Conservation (phyloP, 305 asterid genomes). For the Rubia peregrina region DNA sequence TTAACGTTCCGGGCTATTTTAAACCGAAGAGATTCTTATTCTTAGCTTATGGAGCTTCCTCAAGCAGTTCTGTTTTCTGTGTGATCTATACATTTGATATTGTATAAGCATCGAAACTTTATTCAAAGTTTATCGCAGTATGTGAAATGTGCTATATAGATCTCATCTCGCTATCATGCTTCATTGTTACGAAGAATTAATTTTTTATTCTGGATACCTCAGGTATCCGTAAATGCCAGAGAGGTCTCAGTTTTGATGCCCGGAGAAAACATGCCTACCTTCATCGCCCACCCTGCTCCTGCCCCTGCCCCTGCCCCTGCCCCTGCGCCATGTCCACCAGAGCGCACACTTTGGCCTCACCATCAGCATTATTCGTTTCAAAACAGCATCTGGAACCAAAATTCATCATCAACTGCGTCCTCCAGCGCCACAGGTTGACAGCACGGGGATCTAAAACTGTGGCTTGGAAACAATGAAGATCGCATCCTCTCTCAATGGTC, state of each 20-base stretch:
- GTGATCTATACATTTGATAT: no score
- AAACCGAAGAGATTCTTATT: no score
- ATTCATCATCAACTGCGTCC: slow-evolving; percentile 20
- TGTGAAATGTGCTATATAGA: neutral
- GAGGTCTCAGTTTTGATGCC: slow-evolving; percentile 87
- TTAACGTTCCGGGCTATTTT: no score
- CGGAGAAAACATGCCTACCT: slow-evolving; percentile 65
- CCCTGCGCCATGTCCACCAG: slow-evolving; percentile 68
- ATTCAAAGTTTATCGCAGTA: no score
- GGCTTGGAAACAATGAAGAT: neutral
- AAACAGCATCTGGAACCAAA: slow-evolving; percentile 8
- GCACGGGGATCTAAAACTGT: neutral
- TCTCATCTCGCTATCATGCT: neutral
- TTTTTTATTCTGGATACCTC: slow-evolving; percentile 4
- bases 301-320: slow-evolving; percentile 87
- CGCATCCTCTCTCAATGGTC: neutral
- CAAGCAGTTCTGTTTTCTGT: no score
- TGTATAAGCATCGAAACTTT: no score
- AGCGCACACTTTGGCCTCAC: slow-evolving; percentile 56
- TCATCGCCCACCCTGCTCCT: slow-evolving; percentile 80
- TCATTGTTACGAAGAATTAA: neutral
- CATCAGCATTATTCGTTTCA: slow-evolving; percentile 27
- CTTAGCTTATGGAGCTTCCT: no score
- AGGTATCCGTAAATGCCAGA: slow-evolving; percentile 50
- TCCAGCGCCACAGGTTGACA: slow-evolving; percentile 14